phyloP scores from a whole-genome alignment of 2,329 filamentous ascomycete genomes.

The Aspergillus udagawae region DNA sequence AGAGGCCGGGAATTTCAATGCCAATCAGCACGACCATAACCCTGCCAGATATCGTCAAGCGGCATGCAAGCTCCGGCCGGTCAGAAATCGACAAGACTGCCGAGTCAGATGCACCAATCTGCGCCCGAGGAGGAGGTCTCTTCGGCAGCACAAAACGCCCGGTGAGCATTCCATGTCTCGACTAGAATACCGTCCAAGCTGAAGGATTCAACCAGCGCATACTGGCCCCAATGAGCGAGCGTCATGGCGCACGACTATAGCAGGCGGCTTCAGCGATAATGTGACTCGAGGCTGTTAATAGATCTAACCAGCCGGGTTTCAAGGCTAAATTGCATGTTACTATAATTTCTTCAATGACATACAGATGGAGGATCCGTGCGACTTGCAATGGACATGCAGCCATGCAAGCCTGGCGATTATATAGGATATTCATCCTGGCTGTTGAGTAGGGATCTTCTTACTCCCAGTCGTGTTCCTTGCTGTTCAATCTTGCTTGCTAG shows the following conservation, averaged over 20 bases:
- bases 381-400: not conserved
- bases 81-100: not conserved
- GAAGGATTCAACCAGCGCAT: constrained; percentile 20
- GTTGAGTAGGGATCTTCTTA: not conserved
- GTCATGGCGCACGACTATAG: constrained; percentile 11
- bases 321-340: constrained; percentile 14
- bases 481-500: not conserved
- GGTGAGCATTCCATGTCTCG: constrained; percentile 21
- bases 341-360: constrained; percentile 18
- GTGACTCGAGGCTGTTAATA: constrained; percentile 24
- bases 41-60: not conserved
- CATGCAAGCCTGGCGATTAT: not conserved
- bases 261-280: constrained; percentile 24
- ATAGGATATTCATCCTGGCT: not conserved
- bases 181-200: constrained; percentile 1
- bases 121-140: not conserved
- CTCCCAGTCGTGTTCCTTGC: not conserved
- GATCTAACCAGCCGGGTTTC: constrained; percentile 21
- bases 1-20: constrained; percentile 16
- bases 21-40: not conserved
- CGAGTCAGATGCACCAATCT: constrained; percentile 11
- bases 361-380: not conserved
- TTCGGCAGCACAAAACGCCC: constrained; percentile 15
- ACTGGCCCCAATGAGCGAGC: constrained; percentile 18
- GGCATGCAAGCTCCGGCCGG: not conserved